These are phyloP conservation scores for Agaricus bisporus DNA, from an alignment of 768 basidiomycete genomes.

Conservation along the genomic window DNA sequence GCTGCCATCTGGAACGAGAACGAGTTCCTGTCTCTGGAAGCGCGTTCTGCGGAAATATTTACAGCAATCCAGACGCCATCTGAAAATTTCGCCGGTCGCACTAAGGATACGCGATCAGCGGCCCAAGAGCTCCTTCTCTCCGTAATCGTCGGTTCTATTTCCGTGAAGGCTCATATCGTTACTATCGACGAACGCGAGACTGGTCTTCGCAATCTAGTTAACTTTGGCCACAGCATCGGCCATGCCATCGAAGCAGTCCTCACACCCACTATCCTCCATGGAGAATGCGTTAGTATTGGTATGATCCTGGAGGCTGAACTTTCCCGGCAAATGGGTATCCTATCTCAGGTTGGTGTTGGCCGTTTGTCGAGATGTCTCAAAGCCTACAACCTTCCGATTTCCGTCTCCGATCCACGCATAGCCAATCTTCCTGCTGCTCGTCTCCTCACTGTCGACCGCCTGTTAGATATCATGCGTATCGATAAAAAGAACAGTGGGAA, in stretches of 20 bases:
- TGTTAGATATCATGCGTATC: constrained; percentile 91
- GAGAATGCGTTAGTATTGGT: constrained; percentile 92
- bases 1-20: constrained; percentile 97
- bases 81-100: constrained; percentile 46
- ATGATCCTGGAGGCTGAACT: constrained; percentile 98
- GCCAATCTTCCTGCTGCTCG: constrained; percentile 63
- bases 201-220: constrained; percentile 95
- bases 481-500: constrained; percentile 97
- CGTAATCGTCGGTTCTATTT: constrained; percentile 89
- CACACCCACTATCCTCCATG: constrained; percentile 90
- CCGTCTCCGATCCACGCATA: constrained; percentile 75
- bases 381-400: constrained; percentile 86
- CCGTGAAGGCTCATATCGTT: constrained; percentile 95
- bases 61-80: constrained; percentile 77
- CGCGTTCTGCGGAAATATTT: constrained; percentile 78
- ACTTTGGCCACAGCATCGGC: constrained; percentile 97
- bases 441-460: constrained; percentile 67
- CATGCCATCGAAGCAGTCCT: constrained; percentile 97
- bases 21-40: constrained; percentile 87
- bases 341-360: constrained; percentile 90
- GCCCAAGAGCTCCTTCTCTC: constrained; percentile 84
- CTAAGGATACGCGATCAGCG: constrained; percentile 57
- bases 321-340: constrained; percentile 79
- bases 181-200: constrained; percentile 96
- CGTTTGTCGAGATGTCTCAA: constrained; percentile 83